Conservation (phyloP, 1,284 basidiomycete genomes). For the Vanrija sp. region DNA sequence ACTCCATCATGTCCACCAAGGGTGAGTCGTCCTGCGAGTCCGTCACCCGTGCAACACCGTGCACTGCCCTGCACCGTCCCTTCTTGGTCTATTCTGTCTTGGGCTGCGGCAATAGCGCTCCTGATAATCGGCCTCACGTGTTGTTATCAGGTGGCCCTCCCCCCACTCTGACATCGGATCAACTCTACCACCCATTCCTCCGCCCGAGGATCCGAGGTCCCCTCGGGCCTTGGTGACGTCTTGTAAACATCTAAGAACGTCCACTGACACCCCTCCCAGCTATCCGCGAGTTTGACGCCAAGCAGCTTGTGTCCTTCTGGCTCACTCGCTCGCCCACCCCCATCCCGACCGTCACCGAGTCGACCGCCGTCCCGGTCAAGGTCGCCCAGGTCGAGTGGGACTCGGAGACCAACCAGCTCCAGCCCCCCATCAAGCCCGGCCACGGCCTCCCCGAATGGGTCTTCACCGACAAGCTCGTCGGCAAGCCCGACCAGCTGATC, state of each 20-base stretch:
- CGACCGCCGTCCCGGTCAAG: slow-evolving; percentile 45
- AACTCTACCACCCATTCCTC: not conserved
- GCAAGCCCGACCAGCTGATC: slow-evolving; percentile 97
- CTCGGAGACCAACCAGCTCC: slow-evolving; percentile 71
- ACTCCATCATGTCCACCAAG: slow-evolving; percentile 46
- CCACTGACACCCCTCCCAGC: slow-evolving; percentile 52
- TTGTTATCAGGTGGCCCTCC: not conserved
- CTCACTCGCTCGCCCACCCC: slow-evolving; percentile 73
- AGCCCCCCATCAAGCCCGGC: slow-evolving; percentile 58
- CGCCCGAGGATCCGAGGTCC: not conserved
- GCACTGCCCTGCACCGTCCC: not conserved
- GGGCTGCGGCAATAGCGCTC: not conserved
- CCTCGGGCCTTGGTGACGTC: not conserved
- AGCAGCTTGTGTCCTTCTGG: slow-evolving; percentile 91
- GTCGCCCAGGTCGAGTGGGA: slow-evolving; percentile 57
- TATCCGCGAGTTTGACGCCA: slow-evolving; percentile 91
- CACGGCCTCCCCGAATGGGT: slow-evolving; percentile 78
- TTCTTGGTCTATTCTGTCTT: not conserved
- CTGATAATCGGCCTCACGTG: not conserved
- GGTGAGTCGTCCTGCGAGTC: slow-evolving; percentile 28
- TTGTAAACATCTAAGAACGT: too few relatives aligned
- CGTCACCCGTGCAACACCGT: not conserved
- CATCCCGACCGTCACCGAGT: slow-evolving; percentile 46
- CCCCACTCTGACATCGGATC: slow-evolving; percentile 3
- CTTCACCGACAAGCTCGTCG: slow-evolving; percentile 78